Evolutionary conservation across 2,329 filamentous ascomycete genomes (phyloP).

Genomic region (Calonectria montana): DNA sequence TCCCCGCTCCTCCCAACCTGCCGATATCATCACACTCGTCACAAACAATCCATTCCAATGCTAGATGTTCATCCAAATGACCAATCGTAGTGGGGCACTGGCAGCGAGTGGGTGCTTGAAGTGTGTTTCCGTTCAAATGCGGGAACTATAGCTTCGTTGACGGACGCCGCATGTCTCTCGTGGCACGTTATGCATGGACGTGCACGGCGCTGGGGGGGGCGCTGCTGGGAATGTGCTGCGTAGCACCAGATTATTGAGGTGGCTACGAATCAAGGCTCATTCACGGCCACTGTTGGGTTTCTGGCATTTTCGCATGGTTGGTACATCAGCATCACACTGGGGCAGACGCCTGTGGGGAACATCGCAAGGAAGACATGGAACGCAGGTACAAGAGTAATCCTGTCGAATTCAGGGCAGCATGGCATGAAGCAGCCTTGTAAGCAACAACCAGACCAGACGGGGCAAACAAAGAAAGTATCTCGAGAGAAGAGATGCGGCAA

Average conservation of each 20-base stretch:
- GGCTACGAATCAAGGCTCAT: not conserved
- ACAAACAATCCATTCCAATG: conserved; percentile 1
- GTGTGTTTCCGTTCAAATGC: conserved; percentile 15
- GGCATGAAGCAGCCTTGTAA: not conserved
- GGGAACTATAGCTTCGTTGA: conserved; percentile 14
- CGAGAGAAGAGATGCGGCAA: not conserved
- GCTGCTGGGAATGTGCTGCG: conserved; percentile 4
- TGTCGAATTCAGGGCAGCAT: not conserved
- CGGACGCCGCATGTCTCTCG: conserved; percentile 8
- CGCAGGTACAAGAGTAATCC: conserved; percentile 16
- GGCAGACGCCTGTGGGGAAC: not conserved
- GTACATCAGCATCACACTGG: not conserved
- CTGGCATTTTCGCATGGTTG: not conserved
- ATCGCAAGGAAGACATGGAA: conserved; percentile 9
- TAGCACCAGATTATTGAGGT: not conserved
- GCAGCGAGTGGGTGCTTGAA: conserved; percentile 16
- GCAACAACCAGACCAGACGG: not conserved
- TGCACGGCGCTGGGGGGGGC: not conserved
- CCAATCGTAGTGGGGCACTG: conserved; percentile 5
- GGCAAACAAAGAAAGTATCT: not conserved
- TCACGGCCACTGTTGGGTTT: not conserved
- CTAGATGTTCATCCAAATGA: not conserved
- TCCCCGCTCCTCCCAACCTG: not conserved
- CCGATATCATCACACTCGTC: not conserved
- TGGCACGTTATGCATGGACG: not conserved